Evolutionary conservation across 73 alveolate genomes (phyloP).

Genomic region (Paramecium sonneborni): DNA sequence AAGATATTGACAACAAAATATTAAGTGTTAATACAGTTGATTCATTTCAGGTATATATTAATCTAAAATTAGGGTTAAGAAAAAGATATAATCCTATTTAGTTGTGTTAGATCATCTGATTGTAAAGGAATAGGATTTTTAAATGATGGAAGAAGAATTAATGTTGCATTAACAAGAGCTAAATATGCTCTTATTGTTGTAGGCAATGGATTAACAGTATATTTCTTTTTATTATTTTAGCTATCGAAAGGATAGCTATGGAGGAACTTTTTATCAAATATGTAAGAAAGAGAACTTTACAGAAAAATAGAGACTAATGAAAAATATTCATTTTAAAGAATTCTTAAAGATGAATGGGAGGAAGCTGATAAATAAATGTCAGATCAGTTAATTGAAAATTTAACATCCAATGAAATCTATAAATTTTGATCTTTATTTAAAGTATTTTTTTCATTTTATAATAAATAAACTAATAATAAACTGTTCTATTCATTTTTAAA

Average conservation of each 20-base stretch:
- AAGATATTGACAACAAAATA: not conserved
- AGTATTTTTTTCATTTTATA: too few species aligned
- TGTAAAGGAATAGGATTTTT: conserved; percentile 72
- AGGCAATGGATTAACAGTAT: conserved; percentile 79
- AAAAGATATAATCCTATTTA: conserved; percentile 77
- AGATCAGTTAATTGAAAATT: not conserved
- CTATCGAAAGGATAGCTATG: not conserved
- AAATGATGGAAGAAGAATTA: conserved; percentile 75
- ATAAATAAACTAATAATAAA: too few species aligned
- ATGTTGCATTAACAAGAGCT: conserved; percentile 90
- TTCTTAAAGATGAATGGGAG: not conserved
- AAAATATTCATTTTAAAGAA: too few species aligned
- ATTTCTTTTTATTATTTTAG: not conserved
- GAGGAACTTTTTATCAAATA: not conserved
- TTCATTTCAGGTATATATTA: conserved; percentile 59
- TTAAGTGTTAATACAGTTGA: conserved; percentile 80
- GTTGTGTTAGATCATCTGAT: conserved; percentile 77
- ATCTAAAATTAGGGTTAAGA: conserved; percentile 72
- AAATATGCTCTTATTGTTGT: conserved; percentile 73
- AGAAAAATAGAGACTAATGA: not conserved
- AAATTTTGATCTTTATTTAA: not conserved
- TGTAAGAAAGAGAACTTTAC: not conserved
- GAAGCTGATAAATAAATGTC: too few species aligned
- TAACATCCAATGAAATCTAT: not conserved
- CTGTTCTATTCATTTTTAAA: too few species aligned